A percentile compares a stretch with the other conserved stretches of the same genome.
Conservation (phyloP, 2,329 filamentous ascomycete genomes). For the Rhynchosporium secalis region DNA sequence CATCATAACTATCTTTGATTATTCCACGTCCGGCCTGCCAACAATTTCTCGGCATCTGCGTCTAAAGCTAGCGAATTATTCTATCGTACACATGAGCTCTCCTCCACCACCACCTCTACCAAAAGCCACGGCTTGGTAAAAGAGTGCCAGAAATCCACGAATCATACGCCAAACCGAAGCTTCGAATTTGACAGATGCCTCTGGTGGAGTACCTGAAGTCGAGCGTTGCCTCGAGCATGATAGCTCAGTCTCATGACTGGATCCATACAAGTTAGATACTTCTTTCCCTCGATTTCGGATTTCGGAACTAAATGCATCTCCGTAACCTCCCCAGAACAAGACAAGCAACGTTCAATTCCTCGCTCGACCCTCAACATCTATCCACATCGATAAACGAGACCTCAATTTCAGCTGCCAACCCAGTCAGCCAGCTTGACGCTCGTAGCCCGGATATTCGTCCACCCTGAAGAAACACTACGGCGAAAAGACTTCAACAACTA, state of each 20-base stretch:
- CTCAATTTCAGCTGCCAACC: background rate
- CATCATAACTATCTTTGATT: too few relatives aligned
- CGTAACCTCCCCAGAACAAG: background rate
- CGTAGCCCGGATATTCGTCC: background rate
- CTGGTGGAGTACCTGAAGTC: background rate
- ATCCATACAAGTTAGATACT: background rate
- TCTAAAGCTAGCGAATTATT: background rate
- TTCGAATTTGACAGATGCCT: slow-evolving; percentile 3
- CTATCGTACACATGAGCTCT: background rate
- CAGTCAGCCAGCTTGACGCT: background rate
- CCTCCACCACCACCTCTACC: background rate
- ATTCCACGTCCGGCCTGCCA: background rate
- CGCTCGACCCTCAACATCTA: too few relatives aligned
- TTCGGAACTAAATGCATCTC: background rate
- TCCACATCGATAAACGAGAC: too few relatives aligned
- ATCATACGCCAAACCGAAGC: background rate
- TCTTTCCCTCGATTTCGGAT: background rate
- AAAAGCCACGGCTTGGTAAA: background rate
- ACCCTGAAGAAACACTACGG: background rate
- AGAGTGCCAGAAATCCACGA: background rate
- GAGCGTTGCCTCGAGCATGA: background rate
- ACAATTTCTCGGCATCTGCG: background rate
- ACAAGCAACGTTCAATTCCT: too few relatives aligned
- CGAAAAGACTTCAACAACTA: background rate
- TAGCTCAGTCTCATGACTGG: background rate